Base-by-base conservation (phyloP, 2,329 filamentous ascomycete species). In the Hymenoscyphus albidus region DNA sequence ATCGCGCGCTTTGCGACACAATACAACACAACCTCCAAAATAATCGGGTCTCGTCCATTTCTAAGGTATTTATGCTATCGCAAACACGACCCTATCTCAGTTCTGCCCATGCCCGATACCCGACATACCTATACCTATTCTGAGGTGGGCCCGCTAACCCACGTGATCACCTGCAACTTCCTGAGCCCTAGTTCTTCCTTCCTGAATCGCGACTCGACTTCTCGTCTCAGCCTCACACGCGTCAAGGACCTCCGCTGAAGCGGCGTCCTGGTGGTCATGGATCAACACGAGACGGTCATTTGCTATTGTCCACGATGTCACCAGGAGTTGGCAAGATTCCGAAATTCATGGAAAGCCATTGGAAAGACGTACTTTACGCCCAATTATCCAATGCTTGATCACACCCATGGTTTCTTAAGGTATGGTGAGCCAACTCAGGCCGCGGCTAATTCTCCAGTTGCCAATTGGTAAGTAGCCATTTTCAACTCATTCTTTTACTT, bases 351-450 rank as follows among this genome's bases (percentile, higher is more conserved):
- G 73, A 71, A 70, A 65, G 67, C 65, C 5, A 73, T 76, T 51
- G 74, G 74, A 13, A 75, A 71, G 54, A 71, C 66, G 9, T 74
- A 76, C 62, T 71, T 67, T 51, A 73, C 68, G 40, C 73, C 74
- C 32, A 65, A 71, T 16, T 66, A 72, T 62, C 61, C 67, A 38
- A 65, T 68, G 31, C 35, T 70, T 2, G 66, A 65, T 27, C 54
- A 63, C 56, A 59, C 38, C 13, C 61, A 58, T 55, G 74, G 73
- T 14, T 67, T 75, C 32, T 66, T 70, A 61, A 64, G 62, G 14
- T 62, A 64, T n/a, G 72, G 73, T 2, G 58, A 69, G 22, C 59
- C 71, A 9, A 69, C 69, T 61, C 64, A 70, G 64, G 69, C 66
- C 6, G 68, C 70, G 14, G 38, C 57, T 1, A 65, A 67, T 12